Base-by-base conservation (phyloP, 352 stramenopile genomes). In the Globisporangium spinosum region DNA sequence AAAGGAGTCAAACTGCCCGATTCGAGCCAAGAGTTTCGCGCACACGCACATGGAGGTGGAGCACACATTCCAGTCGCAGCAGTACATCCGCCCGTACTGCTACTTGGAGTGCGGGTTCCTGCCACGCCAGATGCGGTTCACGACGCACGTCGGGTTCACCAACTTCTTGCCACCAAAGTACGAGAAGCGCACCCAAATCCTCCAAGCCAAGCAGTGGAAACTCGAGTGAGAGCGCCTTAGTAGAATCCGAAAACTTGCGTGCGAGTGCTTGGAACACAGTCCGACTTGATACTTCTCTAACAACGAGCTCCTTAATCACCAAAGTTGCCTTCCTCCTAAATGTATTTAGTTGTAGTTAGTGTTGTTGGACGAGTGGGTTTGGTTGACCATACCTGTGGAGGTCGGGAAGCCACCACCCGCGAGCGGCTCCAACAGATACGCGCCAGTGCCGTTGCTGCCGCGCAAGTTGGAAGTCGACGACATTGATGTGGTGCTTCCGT, bases 71-170 rank as follows among this genome's bases (percentile, higher is more conserved):
- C 58, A 80, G 17, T 64, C 72, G 17, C 64, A 83, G 32, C 65
- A 74, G 1, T 89, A 84, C 65, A 72, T 91, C 20, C 70, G 69
- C 4, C 81, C 80, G 9, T 73, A 77, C 2, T 65, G 85, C n/a
- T 89, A 91, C 62, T 79, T 87, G 29, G 75, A 86, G 23, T 86
- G 83, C 57, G 83, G 83, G 0, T 61, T 89, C 3, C 54, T 83
- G n/a, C 59, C 83, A 2, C 80, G 79, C 22, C 72, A 79, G 62
- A 75, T 73, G 27, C 75, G 76, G 55, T 75, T 91, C 65, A 79
- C 75, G 29, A 84, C 79, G 32, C 80, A 78, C 34, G 66, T 72
- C 0, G 75, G 83, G 0, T 91, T 91, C 62, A 66, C 68, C 47
- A 87, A 75, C 38, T 76, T 85, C 29, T 71, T 91, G 56, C 79